Base-by-base conservation (phyloP, 495 filamentous ascomycete genomes). In the Cercophora scortea region DNA sequence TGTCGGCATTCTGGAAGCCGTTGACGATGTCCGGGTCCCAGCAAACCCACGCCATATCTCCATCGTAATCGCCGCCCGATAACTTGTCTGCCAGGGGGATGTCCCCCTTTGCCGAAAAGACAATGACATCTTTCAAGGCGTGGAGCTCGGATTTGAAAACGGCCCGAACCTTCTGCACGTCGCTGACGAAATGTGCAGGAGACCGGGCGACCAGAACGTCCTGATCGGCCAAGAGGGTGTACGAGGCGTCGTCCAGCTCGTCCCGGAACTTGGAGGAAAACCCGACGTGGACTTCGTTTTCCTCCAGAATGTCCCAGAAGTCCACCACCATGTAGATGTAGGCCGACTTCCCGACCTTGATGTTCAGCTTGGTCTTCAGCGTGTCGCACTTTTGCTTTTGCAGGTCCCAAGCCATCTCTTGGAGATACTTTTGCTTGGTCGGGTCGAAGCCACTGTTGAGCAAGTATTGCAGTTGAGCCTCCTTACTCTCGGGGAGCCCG, bases 21-120 rank as follows among this genome's bases (percentile, higher is more conserved):
- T 77, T 59, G 0, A 94, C 89, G 12, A 96, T 81, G 0, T 70
- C 70, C 2, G 75, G 74, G 52, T 96, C 90, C 91, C 90, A 96
- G 65, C 90, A 96, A 13, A 95, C 72, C 90, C 90, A 93, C 0
- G 83, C 87, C 40, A 77, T 85, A 57, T 98, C 93, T 0, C 93
- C 93, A 53, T 96, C 92, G 63, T 96, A 96, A 67, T 98, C 93
- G 8, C 93, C 93, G 12, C 92, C 93, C 4, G 89, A 93, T 0
- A 96, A 74, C 65, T 89, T 88, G 34, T 83, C 79, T 0, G 90
- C 93, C 1, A 95, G 76, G 0, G 89, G 80, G 17, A 76, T 75
- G 10, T 78, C 47, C 0, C 93, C 91, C 57, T 79, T 79, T 0
- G 77, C 76, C 0, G 93, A 76, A 59, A 98, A 96, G 1, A 96